Evolutionary conservation across 495 filamentous ascomycete species (phyloP).

Genomic region (Penicillium canariense): DNA sequence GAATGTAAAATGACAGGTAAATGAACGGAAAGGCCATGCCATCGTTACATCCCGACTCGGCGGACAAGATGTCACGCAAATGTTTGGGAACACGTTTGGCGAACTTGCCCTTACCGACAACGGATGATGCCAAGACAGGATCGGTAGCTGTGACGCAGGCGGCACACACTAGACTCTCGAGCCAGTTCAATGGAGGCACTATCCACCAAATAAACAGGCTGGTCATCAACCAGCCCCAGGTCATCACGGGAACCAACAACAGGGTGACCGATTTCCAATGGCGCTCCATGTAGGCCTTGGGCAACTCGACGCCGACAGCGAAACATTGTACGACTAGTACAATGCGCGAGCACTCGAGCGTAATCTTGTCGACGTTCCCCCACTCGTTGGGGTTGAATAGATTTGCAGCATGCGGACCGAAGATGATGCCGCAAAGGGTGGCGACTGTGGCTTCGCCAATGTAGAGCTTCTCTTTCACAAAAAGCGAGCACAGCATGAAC

Average conservation of each 20-base stretch:
- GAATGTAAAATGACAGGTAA: conserved; percentile 86
- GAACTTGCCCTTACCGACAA: conserved; percentile 98
- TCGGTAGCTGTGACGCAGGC: conserved; percentile 98
- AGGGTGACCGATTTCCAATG: conserved; percentile 94
- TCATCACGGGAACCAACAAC: conserved; percentile 93
- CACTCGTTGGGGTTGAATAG: conserved; percentile 81
- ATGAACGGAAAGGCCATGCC: conserved; percentile 99
- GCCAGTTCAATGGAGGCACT: conserved; percentile 76
- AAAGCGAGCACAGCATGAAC: conserved; percentile 96
- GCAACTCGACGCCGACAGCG: conserved; percentile 97
- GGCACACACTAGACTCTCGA: conserved; percentile 80
- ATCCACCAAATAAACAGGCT: conserved; percentile 98
- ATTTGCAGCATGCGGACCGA: conserved; percentile 91
- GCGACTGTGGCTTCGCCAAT: conserved; percentile 98
- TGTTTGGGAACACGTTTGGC: conserved; percentile 96
- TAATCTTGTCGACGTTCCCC: conserved; percentile 94
- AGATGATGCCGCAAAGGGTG: conserved; percentile 94
- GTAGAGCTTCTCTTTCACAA: conserved; percentile 98
- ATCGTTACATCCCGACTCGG: conserved; percentile 98
- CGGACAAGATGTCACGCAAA: conserved; percentile 90
- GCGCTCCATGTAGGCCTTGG: conserved; percentile 94
- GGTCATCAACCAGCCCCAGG: conserved; percentile 91
- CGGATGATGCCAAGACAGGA: conserved; percentile 94
- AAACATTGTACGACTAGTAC: conserved; percentile 99
- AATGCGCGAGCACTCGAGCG: conserved; percentile 94